Base-by-base conservation (phyloP, 768 basidiomycete species). In the Serendipita sp. region DNA sequence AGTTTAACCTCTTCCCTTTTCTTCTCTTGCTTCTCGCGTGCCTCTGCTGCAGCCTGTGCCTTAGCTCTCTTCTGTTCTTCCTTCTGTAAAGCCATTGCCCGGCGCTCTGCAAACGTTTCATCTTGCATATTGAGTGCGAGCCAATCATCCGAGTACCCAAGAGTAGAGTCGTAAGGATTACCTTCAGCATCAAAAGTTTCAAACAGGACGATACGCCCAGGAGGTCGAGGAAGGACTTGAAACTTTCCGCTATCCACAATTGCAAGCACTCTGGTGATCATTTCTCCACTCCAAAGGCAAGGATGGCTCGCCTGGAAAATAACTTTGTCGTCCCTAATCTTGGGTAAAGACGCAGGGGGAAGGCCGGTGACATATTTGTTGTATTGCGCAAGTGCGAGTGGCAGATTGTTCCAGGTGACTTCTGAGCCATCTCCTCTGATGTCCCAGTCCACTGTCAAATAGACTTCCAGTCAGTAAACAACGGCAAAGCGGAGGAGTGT, bases 251-350 rank as follows among this genome's bases (percentile, higher is more conserved):
- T 7, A 10, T 60, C 56, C 23, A 60, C 16, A 8, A 32, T 35
- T 16, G 15, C 11, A 10, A 28, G n/a, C 15, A 60, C 35, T 8
- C 35, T 23, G 10, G 23, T 16, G 56, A 60, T 60, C 16, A 60
- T 35, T 8, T 36, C 56, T 3, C 56, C 56, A 36, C 35, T 60
- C 56, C 56, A 60, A 3, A 60, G 23, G 16, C 23, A 60, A 18
- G 56, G 56, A 35, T 60, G 56, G n/a, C 56, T 60, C 15, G 56
- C 56, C n/a, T 60, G 56, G 28, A 60, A 60, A 23, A 60, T 35
- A 3, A 60, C 56, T 60, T 60, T 60, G 56, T 60, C 56, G 28
- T 60, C 56, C n/a, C 35, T 60, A 28, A 60, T 32, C n/a, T 60
- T 60, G 16, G 56, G 56, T 10, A 60, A n/a, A n/a, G 28, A 10